Conservation (phyloP, 2,329 filamentous ascomycete genomes). For the Achaetomium macrosporum region DNA sequence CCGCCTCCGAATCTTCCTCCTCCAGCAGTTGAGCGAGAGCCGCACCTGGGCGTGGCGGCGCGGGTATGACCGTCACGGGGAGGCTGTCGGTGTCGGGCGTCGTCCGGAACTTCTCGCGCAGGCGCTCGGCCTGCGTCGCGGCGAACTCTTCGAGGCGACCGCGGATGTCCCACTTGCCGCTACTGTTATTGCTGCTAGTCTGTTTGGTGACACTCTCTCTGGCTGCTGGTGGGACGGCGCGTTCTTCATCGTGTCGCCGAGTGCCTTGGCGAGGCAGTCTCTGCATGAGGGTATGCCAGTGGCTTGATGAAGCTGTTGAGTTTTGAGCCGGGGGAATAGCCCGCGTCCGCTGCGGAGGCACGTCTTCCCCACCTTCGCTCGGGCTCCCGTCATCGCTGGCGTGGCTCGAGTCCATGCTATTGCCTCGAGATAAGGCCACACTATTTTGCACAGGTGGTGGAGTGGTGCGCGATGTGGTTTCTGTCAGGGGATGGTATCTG, state of each 20-base stretch:
- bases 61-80: constrained; percentile 56
- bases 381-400: constrained; percentile 15
- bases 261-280: constrained; percentile 28
- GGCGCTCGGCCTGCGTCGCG: constrained; percentile 52
- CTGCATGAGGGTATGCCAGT: constrained; percentile 30
- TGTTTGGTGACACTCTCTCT: constrained; percentile 6
- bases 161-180: constrained; percentile 49
- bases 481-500: constrained; percentile 53
- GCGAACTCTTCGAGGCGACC: constrained; percentile 56
- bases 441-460: constrained; percentile 30
- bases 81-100: constrained; percentile 50
- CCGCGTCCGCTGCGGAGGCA: constrained; percentile 4
- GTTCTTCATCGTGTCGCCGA: constrained; percentile 15
- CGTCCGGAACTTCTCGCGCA: constrained; percentile 51
- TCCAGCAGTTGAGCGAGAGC: constrained; percentile 52
- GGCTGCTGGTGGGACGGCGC: constrained; percentile 5
- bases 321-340: constrained; percentile 21
- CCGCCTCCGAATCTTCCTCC: constrained; percentile 38
- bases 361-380: constrained; percentile 7
- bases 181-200: constrained; percentile 1
- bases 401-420: constrained; percentile 28
- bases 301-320: constrained; percentile 8
- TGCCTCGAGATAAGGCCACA: constrained; percentile 30
- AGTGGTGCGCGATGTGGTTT: constrained; percentile 43
- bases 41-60: constrained; percentile 52